Conservation (phyloP, 148 eudicot genomes). For the Tetragonia tetragonoides region DNA sequence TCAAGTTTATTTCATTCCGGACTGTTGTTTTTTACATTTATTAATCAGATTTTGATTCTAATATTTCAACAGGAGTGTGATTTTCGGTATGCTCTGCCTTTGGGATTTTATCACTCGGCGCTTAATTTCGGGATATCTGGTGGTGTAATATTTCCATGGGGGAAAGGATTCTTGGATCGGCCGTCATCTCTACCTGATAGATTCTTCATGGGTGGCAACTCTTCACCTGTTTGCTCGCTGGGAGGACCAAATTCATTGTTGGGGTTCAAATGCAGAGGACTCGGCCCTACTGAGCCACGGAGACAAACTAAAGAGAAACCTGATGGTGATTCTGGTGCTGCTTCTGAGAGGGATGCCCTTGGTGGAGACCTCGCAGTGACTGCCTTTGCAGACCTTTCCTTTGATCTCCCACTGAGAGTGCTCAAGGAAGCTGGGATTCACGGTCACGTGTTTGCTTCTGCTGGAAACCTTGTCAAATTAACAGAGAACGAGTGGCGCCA, state of each 20-base stretch:
- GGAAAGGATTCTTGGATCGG: slow-evolving; percentile 53
- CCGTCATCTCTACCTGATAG: slow-evolving; percentile 73
- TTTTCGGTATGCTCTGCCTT: slow-evolving; percentile 70
- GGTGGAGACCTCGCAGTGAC: slow-evolving; percentile 89
- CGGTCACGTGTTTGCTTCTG: slow-evolving; percentile 73
- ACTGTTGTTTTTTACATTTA: neutral
- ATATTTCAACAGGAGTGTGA: slow-evolving; percentile 67
- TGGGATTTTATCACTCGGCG: slow-evolving; percentile 73
- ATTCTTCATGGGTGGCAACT: slow-evolving; percentile 82
- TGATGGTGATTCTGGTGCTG: slow-evolving; percentile 29
- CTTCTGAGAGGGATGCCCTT: slow-evolving; percentile 52
- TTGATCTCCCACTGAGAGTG: slow-evolving; percentile 72
- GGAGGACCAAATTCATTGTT: slow-evolving; percentile 68
- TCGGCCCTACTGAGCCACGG: slow-evolving; percentile 78
- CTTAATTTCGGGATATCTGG: slow-evolving; percentile 68
- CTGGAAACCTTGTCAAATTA: slow-evolving; percentile 70
- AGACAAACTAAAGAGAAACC: slow-evolving; percentile 47
- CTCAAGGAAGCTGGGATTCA: slow-evolving; percentile 80
- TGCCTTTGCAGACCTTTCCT: slow-evolving; percentile 89
- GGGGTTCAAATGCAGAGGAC: slow-evolving; percentile 77
- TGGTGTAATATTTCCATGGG: slow-evolving; percentile 81
- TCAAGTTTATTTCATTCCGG: slow-evolving; percentile 7
- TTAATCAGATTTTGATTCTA: slow-evolving; percentile 7
- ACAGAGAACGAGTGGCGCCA: slow-evolving; percentile 57
- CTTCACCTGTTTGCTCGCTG: slow-evolving; percentile 79